A percentile compares a stretch with the other conserved stretches of the same genome.
These are phyloP conservation scores for Vitis rotundifolia DNA, from an alignment of 164 flowering plant species.

Conservation along the genomic window DNA sequence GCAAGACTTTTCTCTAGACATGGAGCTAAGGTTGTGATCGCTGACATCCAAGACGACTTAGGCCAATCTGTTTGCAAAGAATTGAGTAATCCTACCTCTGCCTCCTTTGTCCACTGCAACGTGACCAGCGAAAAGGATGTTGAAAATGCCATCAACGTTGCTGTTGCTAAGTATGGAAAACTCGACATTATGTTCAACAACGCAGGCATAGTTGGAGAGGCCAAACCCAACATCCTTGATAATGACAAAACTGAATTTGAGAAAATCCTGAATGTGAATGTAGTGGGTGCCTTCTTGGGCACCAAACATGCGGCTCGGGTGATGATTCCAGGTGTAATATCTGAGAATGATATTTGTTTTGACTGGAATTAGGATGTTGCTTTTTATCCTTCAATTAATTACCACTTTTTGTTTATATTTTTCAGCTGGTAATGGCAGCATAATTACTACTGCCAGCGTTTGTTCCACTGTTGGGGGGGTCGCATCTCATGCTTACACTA, in stretches of 20 bases:
- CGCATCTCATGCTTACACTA: conserved; percentile 38
- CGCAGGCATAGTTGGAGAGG: conserved; percentile 18
- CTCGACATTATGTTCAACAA: conserved; percentile 43
- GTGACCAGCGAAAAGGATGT: conserved; percentile 33
- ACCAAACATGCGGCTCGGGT: conserved; percentile 53
- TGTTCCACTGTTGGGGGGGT: conserved; percentile 25
- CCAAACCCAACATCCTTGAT: conserved; percentile 19
- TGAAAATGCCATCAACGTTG: conserved; percentile 24
- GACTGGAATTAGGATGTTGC: no score
- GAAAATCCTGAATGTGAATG: conserved; percentile 25
- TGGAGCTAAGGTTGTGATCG: conserved; percentile 27
- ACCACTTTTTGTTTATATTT: no score
- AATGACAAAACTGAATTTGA: conserved; percentile 18
- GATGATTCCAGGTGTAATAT: conserved; percentile 30
- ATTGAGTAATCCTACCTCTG: not conserved
- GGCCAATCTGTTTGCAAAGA: conserved; percentile 13
- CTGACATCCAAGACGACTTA: conserved; percentile 30
- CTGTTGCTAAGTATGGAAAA: conserved; percentile 27
- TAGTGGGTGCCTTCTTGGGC: conserved; percentile 31
- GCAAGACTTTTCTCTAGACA: conserved; percentile 18
- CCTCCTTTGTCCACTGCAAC: conserved; percentile 30
- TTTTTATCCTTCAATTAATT: no score
- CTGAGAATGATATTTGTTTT: no score
- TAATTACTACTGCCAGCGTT: conserved; percentile 34
- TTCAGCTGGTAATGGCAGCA: conserved; percentile 29